These are phyloP conservation scores for Beauveria australis DNA, from an alignment of 2,329 filamentous ascomycete genomes.

Conservation along the genomic window DNA sequence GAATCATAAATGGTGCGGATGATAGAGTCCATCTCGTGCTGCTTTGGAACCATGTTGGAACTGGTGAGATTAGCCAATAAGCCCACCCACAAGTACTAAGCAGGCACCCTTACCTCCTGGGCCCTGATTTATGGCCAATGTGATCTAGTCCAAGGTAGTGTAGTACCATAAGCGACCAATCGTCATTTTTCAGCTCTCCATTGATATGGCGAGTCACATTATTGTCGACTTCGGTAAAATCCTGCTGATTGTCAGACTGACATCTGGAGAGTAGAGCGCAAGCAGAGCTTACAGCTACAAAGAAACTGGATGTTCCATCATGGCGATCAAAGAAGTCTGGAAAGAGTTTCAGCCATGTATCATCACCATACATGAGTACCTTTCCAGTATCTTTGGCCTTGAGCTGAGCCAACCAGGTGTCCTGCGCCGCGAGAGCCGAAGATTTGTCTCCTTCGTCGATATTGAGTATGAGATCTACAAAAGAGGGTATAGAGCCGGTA, in stretches of 20 bases:
- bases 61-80: slow-evolving; percentile 33
- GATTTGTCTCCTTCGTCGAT: slow-evolving; percentile 90
- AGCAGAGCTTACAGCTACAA: slow-evolving; percentile 69
- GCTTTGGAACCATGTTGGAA: slow-evolving; percentile 86
- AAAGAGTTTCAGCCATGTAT: slow-evolving; percentile 97
- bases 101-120: slow-evolving; percentile 51
- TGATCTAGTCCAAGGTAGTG: slow-evolving; percentile 96
- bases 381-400: slow-evolving; percentile 64
- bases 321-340: slow-evolving; percentile 76
- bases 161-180: slow-evolving; percentile 91
- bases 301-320: slow-evolving; percentile 96
- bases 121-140: slow-evolving; percentile 93
- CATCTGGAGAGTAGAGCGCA: not conserved
- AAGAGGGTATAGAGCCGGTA: slow-evolving; percentile 95
- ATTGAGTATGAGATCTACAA: slow-evolving; percentile 93
- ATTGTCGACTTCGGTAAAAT: slow-evolving; percentile 95
- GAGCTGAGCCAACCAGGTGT: slow-evolving; percentile 94
- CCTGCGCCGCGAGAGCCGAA: slow-evolving; percentile 78
- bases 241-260: slow-evolving; percentile 40
- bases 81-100: not conserved
- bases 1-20: slow-evolving; percentile 68
- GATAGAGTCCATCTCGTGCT: slow-evolving; percentile 85
- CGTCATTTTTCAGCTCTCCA: slow-evolving; percentile 62
- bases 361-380: slow-evolving; percentile 91
- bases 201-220: slow-evolving; percentile 91